Evolutionary conservation across 116 monocot species (phyloP).

Genomic region (Dioscorea cayenensis): DNA sequence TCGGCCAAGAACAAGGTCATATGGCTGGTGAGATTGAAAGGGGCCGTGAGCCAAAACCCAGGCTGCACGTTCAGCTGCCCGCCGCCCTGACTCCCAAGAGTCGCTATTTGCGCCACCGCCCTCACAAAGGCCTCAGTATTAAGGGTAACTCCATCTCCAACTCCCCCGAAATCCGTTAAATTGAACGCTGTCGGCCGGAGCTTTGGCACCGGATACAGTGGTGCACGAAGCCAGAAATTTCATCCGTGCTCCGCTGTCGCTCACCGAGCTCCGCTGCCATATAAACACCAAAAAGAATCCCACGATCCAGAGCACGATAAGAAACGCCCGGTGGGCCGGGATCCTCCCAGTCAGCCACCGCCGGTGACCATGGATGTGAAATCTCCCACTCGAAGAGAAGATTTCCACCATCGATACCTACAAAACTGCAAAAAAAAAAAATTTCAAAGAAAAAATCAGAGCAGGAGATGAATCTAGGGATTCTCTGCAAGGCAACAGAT

Average conservation of each 20-base stretch:
- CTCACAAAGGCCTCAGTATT: conserved; percentile 78
- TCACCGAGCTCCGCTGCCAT: conserved; percentile 43
- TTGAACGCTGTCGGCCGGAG: conserved; percentile 49
- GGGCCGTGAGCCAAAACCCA: conserved; percentile 79
- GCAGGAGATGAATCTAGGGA: background rate
- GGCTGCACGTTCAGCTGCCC: conserved; percentile 69
- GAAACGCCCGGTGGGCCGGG: conserved; percentile 19
- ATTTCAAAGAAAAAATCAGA: background rate
- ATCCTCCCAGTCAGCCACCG: conserved; percentile 23
- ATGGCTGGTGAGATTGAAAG: conserved; percentile 92
- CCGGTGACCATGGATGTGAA: conserved; percentile 25
- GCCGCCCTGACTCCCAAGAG: conserved; percentile 41
- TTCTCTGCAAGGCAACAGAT: background rate
- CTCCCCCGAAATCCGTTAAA: conserved; percentile 78
- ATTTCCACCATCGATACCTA: conserved; percentile 31
- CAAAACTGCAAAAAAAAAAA: background rate
- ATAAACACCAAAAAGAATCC: conserved; percentile 42
- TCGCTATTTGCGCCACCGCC: conserved; percentile 53
- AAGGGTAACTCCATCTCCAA: conserved; percentile 62
- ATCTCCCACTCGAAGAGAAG: conserved; percentile 20
- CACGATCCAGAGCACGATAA: conserved; percentile 46
- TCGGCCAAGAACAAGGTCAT: conserved; percentile 89
- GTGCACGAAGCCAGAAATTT: background rate
- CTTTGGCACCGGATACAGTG: conserved; percentile 18
- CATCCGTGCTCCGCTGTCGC: conserved; percentile 7